Conservation (phyloP, 352 stramenopile species). For the Achlya hypogyna region DNA sequence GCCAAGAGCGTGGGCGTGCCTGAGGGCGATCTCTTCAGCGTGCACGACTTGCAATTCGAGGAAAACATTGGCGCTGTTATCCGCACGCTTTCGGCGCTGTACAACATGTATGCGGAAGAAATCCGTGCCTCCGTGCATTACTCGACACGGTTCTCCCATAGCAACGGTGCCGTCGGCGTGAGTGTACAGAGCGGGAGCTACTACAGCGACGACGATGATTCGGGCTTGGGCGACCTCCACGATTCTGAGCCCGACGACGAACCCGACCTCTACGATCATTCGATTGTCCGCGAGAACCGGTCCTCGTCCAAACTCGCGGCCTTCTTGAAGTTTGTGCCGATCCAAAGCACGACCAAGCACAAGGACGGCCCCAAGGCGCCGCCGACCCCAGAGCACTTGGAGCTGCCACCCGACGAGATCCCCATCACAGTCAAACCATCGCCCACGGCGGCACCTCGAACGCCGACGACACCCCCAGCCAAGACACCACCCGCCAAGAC, state of each 20-base stretch:
- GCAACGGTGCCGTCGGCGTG: slow-evolving; percentile 38
- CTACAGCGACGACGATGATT: slow-evolving; percentile 15
- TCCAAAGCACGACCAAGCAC: neutral
- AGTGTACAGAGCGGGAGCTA: slow-evolving; percentile 7
- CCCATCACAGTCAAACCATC: neutral
- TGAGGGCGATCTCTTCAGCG: slow-evolving; percentile 65
- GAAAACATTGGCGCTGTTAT: slow-evolving; percentile 54
- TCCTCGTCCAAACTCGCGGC: slow-evolving; percentile 17
- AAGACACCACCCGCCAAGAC: neutral
- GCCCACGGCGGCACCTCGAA: neutral
- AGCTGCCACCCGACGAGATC: neutral
- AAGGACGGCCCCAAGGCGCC: neutral
- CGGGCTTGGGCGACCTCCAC: slow-evolving; percentile 13
- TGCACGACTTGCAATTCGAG: slow-evolving; percentile 66
- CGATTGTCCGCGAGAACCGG: slow-evolving; percentile 16
- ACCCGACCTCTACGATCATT: slow-evolving; percentile 5
- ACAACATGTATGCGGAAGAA: slow-evolving; percentile 62
- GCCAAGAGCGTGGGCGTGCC: slow-evolving; percentile 54
- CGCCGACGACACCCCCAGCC: neutral
- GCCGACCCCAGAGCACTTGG: neutral
- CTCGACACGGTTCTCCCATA: slow-evolving; percentile 20
- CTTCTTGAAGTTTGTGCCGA: slow-evolving; percentile 10
- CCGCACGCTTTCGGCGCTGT: slow-evolving; percentile 74
- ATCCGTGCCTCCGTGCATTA: slow-evolving; percentile 32
- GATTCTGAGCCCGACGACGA: slow-evolving; percentile 9